Percentiles rank a stretch among this genome's conserved stretches.
Conservation (phyloP, 176 grass and related monocot species). For the Oryza glumipatula region DNA sequence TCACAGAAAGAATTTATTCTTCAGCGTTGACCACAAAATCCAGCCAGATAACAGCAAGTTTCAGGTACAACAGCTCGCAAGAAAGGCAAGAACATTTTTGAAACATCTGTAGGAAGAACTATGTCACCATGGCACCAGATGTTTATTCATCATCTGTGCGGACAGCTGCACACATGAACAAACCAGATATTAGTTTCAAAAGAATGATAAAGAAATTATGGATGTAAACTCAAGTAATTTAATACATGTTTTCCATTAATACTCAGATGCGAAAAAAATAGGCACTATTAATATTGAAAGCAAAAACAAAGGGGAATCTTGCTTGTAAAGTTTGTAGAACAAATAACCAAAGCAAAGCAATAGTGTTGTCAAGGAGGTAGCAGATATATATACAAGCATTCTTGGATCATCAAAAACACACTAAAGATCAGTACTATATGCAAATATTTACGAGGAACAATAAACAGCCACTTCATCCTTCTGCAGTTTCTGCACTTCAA, state of each 20-base stretch:
- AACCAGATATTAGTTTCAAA: slow-evolving; percentile 34
- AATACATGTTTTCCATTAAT: not conserved
- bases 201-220: not conserved
- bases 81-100: slow-evolving; percentile 19
- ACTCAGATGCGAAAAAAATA: not conserved
- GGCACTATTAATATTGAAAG: not conserved
- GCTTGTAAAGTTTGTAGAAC: not conserved
- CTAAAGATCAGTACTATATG: not conserved
- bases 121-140: slow-evolving; percentile 28
- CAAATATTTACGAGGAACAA: not conserved
- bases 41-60: slow-evolving; percentile 38
- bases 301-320: not conserved
- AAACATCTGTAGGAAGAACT: slow-evolving; percentile 36
- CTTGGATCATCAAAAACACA: not conserved
- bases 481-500: not conserved
- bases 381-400: not conserved
- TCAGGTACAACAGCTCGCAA: slow-evolving; percentile 26
- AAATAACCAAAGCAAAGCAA: not conserved
- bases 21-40: slow-evolving; percentile 35
- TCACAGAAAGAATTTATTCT: slow-evolving; percentile 48
- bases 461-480: not conserved
- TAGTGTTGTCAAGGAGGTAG: not conserved
- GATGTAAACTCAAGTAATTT: not conserved
- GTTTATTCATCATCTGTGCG: slow-evolving; percentile 56
- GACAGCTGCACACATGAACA: slow-evolving; percentile 45